phyloP scores from a whole-genome alignment of 345 rosid species.

The Eutrema japonicum region DNA sequence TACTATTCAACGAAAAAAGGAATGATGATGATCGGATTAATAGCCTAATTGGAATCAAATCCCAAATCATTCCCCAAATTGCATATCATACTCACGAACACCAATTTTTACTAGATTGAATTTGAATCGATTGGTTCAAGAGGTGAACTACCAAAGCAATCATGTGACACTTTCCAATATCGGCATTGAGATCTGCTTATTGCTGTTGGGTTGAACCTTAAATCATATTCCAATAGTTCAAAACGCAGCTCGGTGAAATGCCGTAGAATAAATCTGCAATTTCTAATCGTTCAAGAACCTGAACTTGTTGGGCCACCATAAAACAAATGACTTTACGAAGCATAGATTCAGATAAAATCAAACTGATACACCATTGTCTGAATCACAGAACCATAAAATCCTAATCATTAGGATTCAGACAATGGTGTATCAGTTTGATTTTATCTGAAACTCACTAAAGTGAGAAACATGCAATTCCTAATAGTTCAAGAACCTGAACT shows the following conservation, averaged over 20 bases:
- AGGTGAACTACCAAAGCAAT: background rate
- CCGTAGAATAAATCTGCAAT: too few relatives aligned
- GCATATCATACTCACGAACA: background rate
- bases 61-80: background rate
- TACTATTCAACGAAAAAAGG: background rate
- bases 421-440: too few relatives aligned
- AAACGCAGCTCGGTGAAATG: conserved; percentile 38
- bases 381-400: too few relatives aligned
- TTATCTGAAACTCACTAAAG: too few relatives aligned
- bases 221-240: background rate
- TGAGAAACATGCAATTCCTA: background rate
- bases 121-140: background rate
- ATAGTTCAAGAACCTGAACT: background rate
- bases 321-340: too few relatives aligned
- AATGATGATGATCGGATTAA: background rate
- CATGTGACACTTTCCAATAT: too few relatives aligned
- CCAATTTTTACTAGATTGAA: background rate
- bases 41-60: conserved; percentile 1
- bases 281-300: too few relatives aligned
- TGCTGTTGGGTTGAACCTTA: background rate
- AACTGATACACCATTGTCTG: too few relatives aligned
- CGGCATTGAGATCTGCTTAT: conserved; percentile 5
- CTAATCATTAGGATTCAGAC: too few relatives aligned
- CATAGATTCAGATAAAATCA: too few relatives aligned
- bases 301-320: too few relatives aligned